A percentile compares a stretch with the other conserved stretches of the same genome.
phyloP scores from a whole-genome alignment of 225 moss, liverwort and hornwort genomes.

The Bryum argenteum region DNA sequence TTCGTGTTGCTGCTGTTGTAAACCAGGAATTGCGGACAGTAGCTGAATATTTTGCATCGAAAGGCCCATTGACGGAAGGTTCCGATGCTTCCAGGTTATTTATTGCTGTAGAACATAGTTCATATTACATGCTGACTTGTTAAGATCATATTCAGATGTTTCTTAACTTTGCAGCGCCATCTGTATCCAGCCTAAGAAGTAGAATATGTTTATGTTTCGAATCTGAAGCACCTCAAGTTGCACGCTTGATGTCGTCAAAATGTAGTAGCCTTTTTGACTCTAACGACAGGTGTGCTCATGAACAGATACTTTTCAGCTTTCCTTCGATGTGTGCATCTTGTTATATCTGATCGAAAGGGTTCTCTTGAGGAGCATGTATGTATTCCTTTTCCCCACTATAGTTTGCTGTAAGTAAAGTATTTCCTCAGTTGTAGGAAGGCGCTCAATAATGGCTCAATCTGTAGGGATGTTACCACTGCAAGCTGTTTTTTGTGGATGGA shows the following conservation, averaged over 20 bases:
- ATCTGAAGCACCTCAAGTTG: slow-evolving; percentile 11
- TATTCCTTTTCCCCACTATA: slow-evolving; percentile 22
- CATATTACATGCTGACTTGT: slow-evolving; percentile 14
- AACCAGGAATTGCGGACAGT: slow-evolving; percentile 70
- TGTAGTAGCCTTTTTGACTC: slow-evolving; percentile 16
- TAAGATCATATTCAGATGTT: not conserved
- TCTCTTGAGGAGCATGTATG: slow-evolving; percentile 81
- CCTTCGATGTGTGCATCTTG: slow-evolving; percentile 83
- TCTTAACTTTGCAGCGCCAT: not conserved
- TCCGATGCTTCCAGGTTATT: slow-evolving; percentile 68
- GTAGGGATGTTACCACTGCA: no score
- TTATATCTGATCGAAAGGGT: slow-evolving; percentile 76
- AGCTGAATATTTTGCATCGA: slow-evolving; percentile 58
- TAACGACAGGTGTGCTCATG: slow-evolving; percentile 24
- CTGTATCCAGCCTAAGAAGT: slow-evolving; percentile 1
- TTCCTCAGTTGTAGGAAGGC: no score
- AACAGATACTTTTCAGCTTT: slow-evolving; percentile 84
- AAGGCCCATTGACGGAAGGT: slow-evolving; percentile 63
- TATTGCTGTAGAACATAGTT: not conserved
- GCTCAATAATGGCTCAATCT: no score
- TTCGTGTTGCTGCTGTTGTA: slow-evolving; percentile 28
- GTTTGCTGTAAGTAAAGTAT: slow-evolving; percentile 22
- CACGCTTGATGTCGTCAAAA: slow-evolving; percentile 11
- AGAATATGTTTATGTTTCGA: slow-evolving; percentile 13
- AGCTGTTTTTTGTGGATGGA: no score